A percentile compares a stretch with the other conserved stretches of the same genome.
Evolutionary conservation across 495 filamentous ascomycete species (phyloP).

Genomic region (Podospora appendiculata): DNA sequence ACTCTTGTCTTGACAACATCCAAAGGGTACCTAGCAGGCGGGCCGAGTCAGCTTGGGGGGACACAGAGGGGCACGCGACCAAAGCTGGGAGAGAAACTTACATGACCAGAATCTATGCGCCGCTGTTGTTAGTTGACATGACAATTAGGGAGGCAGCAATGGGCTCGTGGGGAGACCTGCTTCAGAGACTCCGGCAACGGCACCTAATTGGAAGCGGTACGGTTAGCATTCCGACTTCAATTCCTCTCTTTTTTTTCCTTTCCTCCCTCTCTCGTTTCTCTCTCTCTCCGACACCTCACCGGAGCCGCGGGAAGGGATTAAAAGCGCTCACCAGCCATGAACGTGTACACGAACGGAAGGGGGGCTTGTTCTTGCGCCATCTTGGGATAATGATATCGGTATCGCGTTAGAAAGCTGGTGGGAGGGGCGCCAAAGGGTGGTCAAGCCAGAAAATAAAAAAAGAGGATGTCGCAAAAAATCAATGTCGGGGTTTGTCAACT

Average conservation of each 20-base stretch:
- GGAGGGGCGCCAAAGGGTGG: too few species aligned
- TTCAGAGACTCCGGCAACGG: slow-evolving; percentile 23
- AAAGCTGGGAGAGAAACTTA: slow-evolving; percentile 30
- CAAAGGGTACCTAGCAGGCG: slow-evolving; percentile 74
- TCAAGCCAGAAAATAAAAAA: too few species aligned
- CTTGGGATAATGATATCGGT: slow-evolving; percentile 2
- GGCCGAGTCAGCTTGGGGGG: too few species aligned
- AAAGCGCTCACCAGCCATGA: slow-evolving; percentile 23
- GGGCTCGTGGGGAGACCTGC: slow-evolving; percentile 6
- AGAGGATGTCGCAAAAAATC: too few species aligned
- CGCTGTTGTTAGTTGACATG: slow-evolving; percentile 23
- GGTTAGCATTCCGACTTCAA: slow-evolving; percentile 11
- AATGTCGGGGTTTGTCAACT: too few species aligned
- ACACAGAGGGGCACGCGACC: slow-evolving; percentile 8
- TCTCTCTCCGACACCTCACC: not conserved
- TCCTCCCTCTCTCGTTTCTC: not conserved
- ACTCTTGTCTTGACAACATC: slow-evolving; percentile 98
- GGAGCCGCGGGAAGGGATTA: not conserved
- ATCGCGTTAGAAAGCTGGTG: too few species aligned
- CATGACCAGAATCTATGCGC: slow-evolving; percentile 74
- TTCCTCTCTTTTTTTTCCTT: slow-evolving; percentile 9
- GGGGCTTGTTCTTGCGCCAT: slow-evolving; percentile 24
- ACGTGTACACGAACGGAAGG: slow-evolving; percentile 28
- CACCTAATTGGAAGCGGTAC: slow-evolving; percentile 8
- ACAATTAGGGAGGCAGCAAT: slow-evolving; percentile 13